Percentiles rank a stretch among this genome's conserved stretches.
These are phyloP conservation scores for Mycena belliarum DNA, from an alignment of 768 basidiomycete species.

Conservation along the genomic window DNA sequence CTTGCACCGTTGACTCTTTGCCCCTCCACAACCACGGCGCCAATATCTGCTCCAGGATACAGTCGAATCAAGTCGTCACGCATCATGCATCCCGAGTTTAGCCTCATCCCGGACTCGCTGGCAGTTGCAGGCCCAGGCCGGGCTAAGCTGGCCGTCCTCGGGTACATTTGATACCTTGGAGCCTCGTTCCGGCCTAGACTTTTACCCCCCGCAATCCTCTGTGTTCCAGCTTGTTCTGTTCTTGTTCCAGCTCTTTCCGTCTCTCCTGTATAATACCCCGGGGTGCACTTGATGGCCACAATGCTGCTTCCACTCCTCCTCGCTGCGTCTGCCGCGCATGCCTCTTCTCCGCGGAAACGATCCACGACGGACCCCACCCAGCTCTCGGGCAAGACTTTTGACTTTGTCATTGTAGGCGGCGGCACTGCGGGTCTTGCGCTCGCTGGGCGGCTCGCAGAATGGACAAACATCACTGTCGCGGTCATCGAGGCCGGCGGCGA, in stretches of 20 bases:
- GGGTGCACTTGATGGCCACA: not conserved
- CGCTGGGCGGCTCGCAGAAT: constrained; percentile 15
- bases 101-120: too few species aligned
- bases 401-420: constrained; percentile 19
- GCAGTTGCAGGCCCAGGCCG: too few species aligned
- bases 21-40: too few species aligned
- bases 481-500: constrained; percentile 22
- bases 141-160: too few species aligned
- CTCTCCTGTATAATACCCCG: not conserved
- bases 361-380: constrained; percentile 18
- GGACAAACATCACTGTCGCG: constrained; percentile 19
- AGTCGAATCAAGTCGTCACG: too few species aligned
- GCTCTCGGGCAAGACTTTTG: constrained; percentile 20
- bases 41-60: too few species aligned
- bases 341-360: constrained; percentile 8
- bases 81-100: too few species aligned
- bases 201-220: not conserved
- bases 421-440: constrained; percentile 21
- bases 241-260: not conserved
- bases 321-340: constrained; percentile 1
- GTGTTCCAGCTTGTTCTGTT: too few species aligned
- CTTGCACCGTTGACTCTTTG: too few species aligned
- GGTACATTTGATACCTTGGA: too few species aligned
- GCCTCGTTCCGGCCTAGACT: not conserved
- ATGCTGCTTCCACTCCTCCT: constrained; percentile 10